phyloP scores from a whole-genome alignment of 768 basidiomycete species.

The Russula virescens region DNA sequence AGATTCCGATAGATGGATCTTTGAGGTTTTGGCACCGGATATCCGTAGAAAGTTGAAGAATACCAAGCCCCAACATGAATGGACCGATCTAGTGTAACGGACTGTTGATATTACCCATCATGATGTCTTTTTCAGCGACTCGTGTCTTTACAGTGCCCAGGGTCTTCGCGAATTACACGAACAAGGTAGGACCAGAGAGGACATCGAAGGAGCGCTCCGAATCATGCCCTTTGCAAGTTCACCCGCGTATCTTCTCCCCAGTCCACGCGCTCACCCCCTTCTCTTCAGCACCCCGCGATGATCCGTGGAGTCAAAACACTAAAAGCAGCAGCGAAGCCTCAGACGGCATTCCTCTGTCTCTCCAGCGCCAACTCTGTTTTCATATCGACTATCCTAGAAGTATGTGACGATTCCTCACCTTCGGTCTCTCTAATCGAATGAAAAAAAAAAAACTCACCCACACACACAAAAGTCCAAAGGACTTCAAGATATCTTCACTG shows the following conservation, averaged over 20 bases:
- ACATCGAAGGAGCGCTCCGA: constrained; percentile 74
- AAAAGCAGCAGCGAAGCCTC: constrained; percentile 56
- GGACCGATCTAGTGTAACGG: constrained; percentile 93
- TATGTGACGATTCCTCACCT: constrained; percentile 25
- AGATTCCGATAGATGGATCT: constrained; percentile 91
- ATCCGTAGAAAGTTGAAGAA: constrained; percentile 77
- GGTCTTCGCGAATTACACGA: constrained; percentile 65
- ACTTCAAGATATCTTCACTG: constrained; percentile 64
- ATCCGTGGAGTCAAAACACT: constrained; percentile 76
- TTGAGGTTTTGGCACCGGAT: constrained; percentile 81
- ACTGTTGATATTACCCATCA: not conserved
- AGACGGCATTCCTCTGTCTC: constrained; percentile 80
- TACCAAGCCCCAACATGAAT: constrained; percentile 61
- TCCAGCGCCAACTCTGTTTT: constrained; percentile 93
- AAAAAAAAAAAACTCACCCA: not conserved
- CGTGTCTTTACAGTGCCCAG: constrained; percentile 43
- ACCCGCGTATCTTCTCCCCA: not conserved
- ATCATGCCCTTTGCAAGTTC: constrained; percentile 79
- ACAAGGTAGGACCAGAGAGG: constrained; percentile 59
- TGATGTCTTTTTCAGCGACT: constrained; percentile 3
- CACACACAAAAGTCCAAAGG: constrained; percentile 55
- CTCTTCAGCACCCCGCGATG: constrained; percentile 90
- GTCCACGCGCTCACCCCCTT: not conserved
- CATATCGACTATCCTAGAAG: constrained; percentile 86
- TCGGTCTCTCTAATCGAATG: not conserved